A percentile compares a stretch with the other conserved stretches of the same genome.
phyloP scores from a whole-genome alignment of 352 stramenopile genomes.

The Stramenopiles sp. region DNA sequence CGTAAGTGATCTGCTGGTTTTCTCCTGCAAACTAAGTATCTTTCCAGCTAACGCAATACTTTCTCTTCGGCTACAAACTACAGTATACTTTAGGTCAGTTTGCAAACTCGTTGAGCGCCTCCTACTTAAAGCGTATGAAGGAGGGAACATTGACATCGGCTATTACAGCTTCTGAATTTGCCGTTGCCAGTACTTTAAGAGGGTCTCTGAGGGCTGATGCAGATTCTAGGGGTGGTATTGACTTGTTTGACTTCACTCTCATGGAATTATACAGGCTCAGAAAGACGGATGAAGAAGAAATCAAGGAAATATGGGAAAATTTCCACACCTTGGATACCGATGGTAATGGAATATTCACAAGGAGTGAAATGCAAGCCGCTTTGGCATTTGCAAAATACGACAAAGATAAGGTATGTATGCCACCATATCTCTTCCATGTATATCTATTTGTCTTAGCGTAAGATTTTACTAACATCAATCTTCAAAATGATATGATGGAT shows the following conservation, averaged over 20 bases:
- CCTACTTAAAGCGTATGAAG: conserved; percentile 4
- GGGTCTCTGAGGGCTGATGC: too few species aligned
- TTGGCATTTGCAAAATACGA: conserved; percentile 6
- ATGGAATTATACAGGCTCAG: background rate
- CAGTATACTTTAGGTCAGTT: conserved; percentile 9
- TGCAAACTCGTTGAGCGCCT: background rate
- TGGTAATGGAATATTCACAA: background rate
- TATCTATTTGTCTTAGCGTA: too few species aligned
- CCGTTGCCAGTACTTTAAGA: background rate
- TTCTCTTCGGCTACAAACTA: too few species aligned
- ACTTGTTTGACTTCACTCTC: conserved; percentile 7
- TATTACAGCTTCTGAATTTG: background rate
- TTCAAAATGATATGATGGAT: too few species aligned
- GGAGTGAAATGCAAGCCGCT: conserved; percentile 2
- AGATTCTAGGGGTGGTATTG: background rate
- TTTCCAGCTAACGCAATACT: too few species aligned
- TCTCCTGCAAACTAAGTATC: too few species aligned
- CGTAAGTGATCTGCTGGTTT: too few species aligned
- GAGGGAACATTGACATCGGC: background rate
- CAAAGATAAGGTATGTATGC: background rate
- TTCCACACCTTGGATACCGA: background rate
- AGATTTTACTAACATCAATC: too few species aligned
- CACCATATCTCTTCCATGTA: too few species aligned
- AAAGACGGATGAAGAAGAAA: conserved; percentile 8
- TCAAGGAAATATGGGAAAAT: conserved; percentile 2